phyloP scores from a whole-genome alignment of 139 green algal species.

The Chlamydomonas sphaeroides region DNA sequence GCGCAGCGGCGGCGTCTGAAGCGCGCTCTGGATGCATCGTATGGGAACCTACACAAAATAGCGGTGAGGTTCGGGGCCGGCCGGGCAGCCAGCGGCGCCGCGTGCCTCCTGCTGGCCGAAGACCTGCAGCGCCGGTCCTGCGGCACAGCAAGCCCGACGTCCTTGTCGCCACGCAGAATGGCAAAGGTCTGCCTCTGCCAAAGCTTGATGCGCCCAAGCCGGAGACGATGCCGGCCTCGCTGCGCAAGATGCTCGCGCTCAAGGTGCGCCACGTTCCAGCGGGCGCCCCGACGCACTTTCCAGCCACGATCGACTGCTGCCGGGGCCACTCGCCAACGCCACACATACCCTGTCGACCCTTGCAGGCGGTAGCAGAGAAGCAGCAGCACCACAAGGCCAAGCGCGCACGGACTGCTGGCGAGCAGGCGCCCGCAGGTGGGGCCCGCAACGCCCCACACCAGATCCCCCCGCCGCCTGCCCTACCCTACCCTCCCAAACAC shows the following conservation, averaged over 20 bases:
- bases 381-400: background rate
- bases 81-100: no score
- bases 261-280: background rate
- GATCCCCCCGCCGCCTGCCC: no score
- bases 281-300: no score
- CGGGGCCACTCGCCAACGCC: no score
- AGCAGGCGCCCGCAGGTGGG: no score
- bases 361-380: slow-evolving; percentile 17
- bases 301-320: no score
- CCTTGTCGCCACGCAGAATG: no score
- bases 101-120: background rate
- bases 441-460: no score
- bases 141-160: no score
- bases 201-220: slow-evolving; percentile 30
- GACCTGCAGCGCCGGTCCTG: background rate
- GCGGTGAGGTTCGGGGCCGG: slow-evolving; percentile 6
- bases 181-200: background rate
- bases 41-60: slow-evolving; percentile 33
- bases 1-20: slow-evolving; percentile 20
- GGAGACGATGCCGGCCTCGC: slow-evolving; percentile 23
- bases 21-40: slow-evolving; percentile 16
- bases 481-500: no score
- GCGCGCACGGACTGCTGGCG: no score
- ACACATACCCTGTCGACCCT: no score
- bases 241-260: slow-evolving; percentile 34